phyloP scores from a whole-genome alignment of 108 stramenopile genomes.

The Discostella pseudostelligera region DNA sequence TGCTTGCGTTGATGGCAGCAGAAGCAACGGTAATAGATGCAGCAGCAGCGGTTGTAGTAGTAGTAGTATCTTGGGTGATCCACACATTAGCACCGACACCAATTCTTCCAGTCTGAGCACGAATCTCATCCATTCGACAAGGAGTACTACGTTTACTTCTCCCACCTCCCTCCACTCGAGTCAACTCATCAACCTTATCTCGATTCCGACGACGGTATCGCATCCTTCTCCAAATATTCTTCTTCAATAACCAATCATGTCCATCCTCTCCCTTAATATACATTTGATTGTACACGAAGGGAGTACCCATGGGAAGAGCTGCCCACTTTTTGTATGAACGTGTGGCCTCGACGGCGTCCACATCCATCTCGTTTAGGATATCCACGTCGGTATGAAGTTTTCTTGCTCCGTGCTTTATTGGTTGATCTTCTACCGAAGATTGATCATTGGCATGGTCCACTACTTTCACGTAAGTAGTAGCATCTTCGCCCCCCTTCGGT shows the following conservation, averaged over 20 bases:
- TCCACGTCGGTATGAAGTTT: conserved; percentile 38
- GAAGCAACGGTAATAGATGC: neutral
- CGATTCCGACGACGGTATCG: conserved; percentile 85
- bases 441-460: too few species aligned
- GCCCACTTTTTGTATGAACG: conserved; percentile 76
- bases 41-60: too few species aligned
- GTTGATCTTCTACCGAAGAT: too few species aligned
- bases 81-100: too few species aligned
- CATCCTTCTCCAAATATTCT: conserved; percentile 92
- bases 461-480: too few species aligned
- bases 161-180: conserved; percentile 3
- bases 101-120: too few species aligned
- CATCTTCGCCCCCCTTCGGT: too few species aligned
- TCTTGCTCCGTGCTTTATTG: too few species aligned
- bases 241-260: conserved; percentile 84
- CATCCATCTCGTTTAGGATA: conserved; percentile 68
- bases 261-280: conserved; percentile 74
- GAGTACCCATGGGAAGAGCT: conserved; percentile 53
- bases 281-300: conserved; percentile 84
- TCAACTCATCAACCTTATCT: conserved; percentile 54
- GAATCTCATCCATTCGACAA: too few species aligned
- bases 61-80: too few species aligned
- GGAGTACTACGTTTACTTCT: neutral
- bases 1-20: neutral
- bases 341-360: conserved; percentile 76